A percentile compares a stretch with the other conserved stretches of the same genome.
These are phyloP conservation scores for Epichloe gansuensis DNA, from an alignment of 2,329 filamentous ascomycete genomes.

Conservation along the genomic window DNA sequence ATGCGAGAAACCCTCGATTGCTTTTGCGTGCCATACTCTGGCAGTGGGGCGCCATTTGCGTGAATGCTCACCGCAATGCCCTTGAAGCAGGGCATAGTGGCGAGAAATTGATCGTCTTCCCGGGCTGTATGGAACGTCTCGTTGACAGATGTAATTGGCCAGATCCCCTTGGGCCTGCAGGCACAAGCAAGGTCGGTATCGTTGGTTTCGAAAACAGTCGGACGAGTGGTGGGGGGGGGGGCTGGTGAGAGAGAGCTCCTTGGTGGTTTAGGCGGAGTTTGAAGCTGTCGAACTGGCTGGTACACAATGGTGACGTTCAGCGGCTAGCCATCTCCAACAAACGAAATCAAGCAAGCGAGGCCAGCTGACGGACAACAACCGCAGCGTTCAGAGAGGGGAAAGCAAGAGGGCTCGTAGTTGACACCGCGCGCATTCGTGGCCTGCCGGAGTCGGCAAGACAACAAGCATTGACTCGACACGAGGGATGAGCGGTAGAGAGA, in stretches of 20 bases:
- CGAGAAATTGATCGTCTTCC: slow-evolving; percentile 6
- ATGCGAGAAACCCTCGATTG: slow-evolving; percentile 85
- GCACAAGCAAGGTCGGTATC: slow-evolving; percentile 2
- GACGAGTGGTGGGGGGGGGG: neutral
- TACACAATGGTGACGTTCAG: slow-evolving; percentile 9
- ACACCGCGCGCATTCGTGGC: neutral
- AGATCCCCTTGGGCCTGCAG: neutral
- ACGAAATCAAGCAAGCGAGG: slow-evolving; percentile 1
- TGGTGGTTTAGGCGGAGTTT: slow-evolving; percentile 5
- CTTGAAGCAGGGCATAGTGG: slow-evolving; percentile 87
- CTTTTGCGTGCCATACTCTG: slow-evolving; percentile 90
- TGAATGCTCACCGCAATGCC: slow-evolving; percentile 98
- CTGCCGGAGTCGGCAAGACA: neutral
- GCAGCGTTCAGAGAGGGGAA: neutral
- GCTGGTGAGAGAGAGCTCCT: slow-evolving; percentile 2
- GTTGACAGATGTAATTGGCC: neutral
- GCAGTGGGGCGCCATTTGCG: slow-evolving; percentile 62
- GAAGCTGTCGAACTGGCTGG: slow-evolving; percentile 8
- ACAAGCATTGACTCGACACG: neutral
- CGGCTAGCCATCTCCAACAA: slow-evolving; percentile 11
- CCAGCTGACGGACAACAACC: neutral
- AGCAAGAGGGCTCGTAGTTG: neutral
- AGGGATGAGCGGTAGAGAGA: neutral
- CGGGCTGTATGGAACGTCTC: neutral
- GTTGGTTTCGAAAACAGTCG: neutral